Conservation (phyloP, 2,329 filamentous ascomycete species). For the Talaromyces marneffei region DNA sequence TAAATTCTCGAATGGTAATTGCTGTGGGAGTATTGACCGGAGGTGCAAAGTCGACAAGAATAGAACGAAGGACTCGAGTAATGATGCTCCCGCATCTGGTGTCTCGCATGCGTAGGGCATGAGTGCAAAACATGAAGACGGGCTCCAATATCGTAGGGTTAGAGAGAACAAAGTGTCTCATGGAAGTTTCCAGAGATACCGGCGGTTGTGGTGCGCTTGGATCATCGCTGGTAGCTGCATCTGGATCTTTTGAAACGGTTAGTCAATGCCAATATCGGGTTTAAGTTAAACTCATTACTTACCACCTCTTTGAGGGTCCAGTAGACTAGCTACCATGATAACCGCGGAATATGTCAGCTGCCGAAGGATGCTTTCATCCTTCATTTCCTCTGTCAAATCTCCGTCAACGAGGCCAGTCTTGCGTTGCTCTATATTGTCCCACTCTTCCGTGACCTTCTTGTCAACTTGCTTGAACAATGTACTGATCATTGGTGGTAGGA, state of each 20-base stretch:
- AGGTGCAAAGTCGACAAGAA: constrained; percentile 69
- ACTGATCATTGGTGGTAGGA: constrained; percentile 76
- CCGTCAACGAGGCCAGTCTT: constrained; percentile 62
- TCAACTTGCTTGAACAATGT: constrained; percentile 83
- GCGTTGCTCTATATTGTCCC: constrained; percentile 64
- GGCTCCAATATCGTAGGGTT: constrained; percentile 76
- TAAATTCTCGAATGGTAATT: constrained; percentile 75
- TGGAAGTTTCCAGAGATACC: constrained; percentile 49
- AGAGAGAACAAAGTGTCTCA: constrained; percentile 77
- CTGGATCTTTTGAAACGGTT: constrained; percentile 25
- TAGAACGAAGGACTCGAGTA: constrained; percentile 75
- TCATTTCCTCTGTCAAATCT: constrained; percentile 92
- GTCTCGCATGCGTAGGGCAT: constrained; percentile 84
- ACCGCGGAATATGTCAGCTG: constrained; percentile 90
- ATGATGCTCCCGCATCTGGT: constrained; percentile 81
- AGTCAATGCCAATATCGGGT: not conserved
- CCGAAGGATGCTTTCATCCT: constrained; percentile 87
- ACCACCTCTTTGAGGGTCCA: constrained; percentile 66
- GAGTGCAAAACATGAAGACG: constrained; percentile 83
- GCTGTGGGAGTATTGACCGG: constrained; percentile 47
- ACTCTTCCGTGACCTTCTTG: constrained; percentile 77
- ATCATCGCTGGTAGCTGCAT: constrained; percentile 28
- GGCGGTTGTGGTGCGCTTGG: constrained; percentile 29
- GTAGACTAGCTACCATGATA: constrained; percentile 80
- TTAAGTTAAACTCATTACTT: constrained; percentile 30